phyloP scores from a whole-genome alignment of 192 early-diverging fungal species.

The Coemansia sp. region DNA sequence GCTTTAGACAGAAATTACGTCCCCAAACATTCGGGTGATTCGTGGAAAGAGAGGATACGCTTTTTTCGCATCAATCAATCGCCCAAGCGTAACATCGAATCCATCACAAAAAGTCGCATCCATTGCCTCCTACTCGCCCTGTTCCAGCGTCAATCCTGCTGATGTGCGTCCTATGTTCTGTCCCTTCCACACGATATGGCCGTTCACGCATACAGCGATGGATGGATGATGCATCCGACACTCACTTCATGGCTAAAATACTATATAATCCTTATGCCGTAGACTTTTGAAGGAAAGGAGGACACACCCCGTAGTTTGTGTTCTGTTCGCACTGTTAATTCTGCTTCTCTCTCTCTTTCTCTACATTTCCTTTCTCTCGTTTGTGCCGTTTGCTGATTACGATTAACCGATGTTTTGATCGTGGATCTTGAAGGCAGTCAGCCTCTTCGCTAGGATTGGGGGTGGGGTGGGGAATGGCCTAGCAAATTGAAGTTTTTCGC shows the following conservation, averaged over 20 bases:
- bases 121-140: background rate
- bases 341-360: no score
- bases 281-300: constrained; percentile 14
- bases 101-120: constrained; percentile 1
- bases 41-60: no score
- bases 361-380: no score
- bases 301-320: background rate
- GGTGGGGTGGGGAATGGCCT: no score
- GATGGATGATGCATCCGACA: constrained; percentile 16
- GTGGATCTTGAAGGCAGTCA: no score
- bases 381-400: no score
- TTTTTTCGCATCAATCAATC: background rate
- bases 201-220: constrained; percentile 8
- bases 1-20: no score
- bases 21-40: no score
- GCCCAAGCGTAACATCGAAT: background rate
- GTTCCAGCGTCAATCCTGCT: background rate
- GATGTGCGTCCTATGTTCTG: background rate
- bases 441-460: no score
- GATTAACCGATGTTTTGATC: no score
- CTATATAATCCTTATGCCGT: constrained; percentile 18
- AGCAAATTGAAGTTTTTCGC: no score
- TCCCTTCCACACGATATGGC: background rate
- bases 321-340: no score
- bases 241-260: constrained; percentile 35